Evolutionary conservation across 2,329 filamentous ascomycete genomes (phyloP).

Genomic region (Aspergillus sp.): DNA sequence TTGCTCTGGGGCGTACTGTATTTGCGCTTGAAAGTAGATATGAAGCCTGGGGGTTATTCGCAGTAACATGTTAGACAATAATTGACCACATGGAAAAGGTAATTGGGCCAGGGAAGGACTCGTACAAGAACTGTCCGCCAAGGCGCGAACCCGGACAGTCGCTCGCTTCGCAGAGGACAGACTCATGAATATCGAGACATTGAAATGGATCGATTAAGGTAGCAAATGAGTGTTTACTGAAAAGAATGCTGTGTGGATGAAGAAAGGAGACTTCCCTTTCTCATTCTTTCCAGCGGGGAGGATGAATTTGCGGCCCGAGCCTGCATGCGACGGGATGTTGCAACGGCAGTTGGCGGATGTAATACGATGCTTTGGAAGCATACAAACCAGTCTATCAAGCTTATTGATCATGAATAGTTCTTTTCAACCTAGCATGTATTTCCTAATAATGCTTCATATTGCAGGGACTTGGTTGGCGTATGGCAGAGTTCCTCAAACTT

Average conservation of each 20-base stretch:
- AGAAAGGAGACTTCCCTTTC: slow-evolving; percentile 3
- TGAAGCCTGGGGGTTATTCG: slow-evolving; percentile 25
- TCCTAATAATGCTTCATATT: neutral
- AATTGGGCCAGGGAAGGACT: neutral
- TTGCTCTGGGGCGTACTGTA: slow-evolving; percentile 15
- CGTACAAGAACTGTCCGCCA: slow-evolving; percentile 33
- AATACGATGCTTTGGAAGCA: neutral
- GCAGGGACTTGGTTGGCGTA: neutral
- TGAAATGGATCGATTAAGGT: slow-evolving; percentile 5
- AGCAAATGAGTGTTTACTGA: neutral
- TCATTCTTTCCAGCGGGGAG: slow-evolving; percentile 5
- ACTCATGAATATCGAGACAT: slow-evolving; percentile 33
- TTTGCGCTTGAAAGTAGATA: slow-evolving; percentile 19
- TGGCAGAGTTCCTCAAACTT: too few species aligned
- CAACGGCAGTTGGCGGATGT: slow-evolving; percentile 10
- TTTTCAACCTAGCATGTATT: too few species aligned
- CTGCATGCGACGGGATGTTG: slow-evolving; percentile 11
- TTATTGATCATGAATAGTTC: too few species aligned
- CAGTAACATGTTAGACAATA: neutral
- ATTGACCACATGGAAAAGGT: slow-evolving; percentile 6
- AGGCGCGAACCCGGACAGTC: slow-evolving; percentile 34
- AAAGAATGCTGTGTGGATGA: slow-evolving; percentile 5
- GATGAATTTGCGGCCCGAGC: slow-evolving; percentile 14
- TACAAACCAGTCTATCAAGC: too few species aligned
- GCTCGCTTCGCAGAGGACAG: slow-evolving; percentile 31